Conservation (phyloP, 1,139 yeast species). For the Yamadazyma sp. region DNA sequence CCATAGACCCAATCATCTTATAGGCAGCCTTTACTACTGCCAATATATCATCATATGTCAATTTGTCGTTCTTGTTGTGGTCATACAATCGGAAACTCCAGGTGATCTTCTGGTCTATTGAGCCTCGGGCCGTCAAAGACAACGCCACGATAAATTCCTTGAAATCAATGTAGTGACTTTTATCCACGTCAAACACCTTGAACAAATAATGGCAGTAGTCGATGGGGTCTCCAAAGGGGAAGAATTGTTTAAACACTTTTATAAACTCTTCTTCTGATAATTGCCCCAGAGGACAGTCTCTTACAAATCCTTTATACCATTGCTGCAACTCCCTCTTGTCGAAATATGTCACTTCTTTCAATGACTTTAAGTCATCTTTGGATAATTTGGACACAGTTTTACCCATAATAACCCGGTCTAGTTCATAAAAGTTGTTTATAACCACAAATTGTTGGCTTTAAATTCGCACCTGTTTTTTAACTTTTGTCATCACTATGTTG, state of each 20-base stretch:
- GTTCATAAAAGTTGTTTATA: not conserved
- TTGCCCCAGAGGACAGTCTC: conserved; percentile 94
- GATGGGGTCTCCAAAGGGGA: conserved; percentile 97
- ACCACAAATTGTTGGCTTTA: not conserved
- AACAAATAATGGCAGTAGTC: conserved; percentile 89
- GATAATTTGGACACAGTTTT: conserved; percentile 91
- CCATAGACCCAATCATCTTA: conserved; percentile 96
- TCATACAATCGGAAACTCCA: conserved; percentile 92
- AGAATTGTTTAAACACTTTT: conserved; percentile 91
- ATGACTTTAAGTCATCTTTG: conserved; percentile 81
- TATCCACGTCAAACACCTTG: conserved; percentile 83
- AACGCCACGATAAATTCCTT: conserved; percentile 89
- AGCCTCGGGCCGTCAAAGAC: conserved; percentile 86
- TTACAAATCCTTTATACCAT: conserved; percentile 93
- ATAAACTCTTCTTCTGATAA: conserved; percentile 84
- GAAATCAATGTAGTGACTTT: conserved; percentile 82
- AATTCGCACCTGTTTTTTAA: not conserved
- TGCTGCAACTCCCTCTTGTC: conserved; percentile 94
- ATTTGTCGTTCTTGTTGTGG: conserved; percentile 70
- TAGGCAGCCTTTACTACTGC: conserved; percentile 81
- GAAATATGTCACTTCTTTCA: conserved; percentile 85
- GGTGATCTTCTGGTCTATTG: conserved; percentile 77
- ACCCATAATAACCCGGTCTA: conserved; percentile 58
- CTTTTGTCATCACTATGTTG: not conserved
- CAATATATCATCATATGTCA: conserved; percentile 76